A percentile compares a stretch with the other conserved stretches of the same genome.
These are phyloP conservation scores for Aspergillus campestris DNA, from an alignment of 495 filamentous ascomycete species.

Conservation along the genomic window DNA sequence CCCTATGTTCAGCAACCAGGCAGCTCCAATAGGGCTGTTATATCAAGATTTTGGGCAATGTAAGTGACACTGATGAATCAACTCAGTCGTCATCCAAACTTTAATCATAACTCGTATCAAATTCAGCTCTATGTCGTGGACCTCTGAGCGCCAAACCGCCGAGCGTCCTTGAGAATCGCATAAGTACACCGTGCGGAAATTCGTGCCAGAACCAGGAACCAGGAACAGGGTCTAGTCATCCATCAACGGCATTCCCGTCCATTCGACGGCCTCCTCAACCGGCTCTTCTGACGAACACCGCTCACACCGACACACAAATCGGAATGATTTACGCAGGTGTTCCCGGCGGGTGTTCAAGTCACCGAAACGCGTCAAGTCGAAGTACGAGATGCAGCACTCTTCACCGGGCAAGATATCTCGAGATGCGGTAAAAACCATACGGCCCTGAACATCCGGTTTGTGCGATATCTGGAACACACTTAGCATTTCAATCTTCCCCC, in stretches of 20 bases:
- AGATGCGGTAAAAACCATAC: conserved; percentile 31
- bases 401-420: conserved; percentile 27
- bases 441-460: conserved; percentile 26
- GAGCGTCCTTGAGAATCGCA: too few species aligned
- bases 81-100: too few species aligned
- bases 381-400: conserved; percentile 37
- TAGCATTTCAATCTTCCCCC: neutral
- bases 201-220: too few species aligned
- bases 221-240: neutral
- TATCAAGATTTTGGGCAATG: too few species aligned
- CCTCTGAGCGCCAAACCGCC: too few species aligned
- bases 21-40: too few species aligned
- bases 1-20: too few species aligned
- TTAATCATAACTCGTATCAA: too few species aligned
- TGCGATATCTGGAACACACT: conserved; percentile 20
- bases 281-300: conserved; percentile 24
- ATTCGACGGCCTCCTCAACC: conserved; percentile 2
- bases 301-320: conserved; percentile 26
- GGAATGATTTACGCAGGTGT: conserved; percentile 24
- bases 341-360: conserved; percentile 16
- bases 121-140: too few species aligned
- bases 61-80: too few species aligned
- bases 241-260: conserved; percentile 8
- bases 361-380: conserved; percentile 24
- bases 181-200: too few species aligned